Percentiles rank a stretch among this genome's conserved stretches.
phyloP scores from a whole-genome alignment of 1,139 yeast species.

The Debaryomyces sp. region DNA sequence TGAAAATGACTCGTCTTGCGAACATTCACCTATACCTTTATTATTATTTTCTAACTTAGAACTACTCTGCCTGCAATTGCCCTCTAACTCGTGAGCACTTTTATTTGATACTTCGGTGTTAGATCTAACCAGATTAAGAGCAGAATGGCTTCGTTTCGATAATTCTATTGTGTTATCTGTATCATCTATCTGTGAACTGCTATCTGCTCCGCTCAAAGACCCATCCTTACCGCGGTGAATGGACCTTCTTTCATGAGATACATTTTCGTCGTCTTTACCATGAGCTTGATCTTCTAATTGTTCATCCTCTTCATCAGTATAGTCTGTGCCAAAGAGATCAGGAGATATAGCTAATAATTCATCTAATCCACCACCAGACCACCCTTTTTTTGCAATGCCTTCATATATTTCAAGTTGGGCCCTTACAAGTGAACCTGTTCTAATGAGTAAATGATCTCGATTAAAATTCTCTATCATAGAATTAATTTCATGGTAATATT shows the following conservation, averaged over 20 bases:
- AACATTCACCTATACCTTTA: conserved; percentile 7
- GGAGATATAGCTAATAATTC: conserved; percentile 58
- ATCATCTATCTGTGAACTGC: conserved; percentile 9
- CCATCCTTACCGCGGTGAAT: conserved; percentile 10
- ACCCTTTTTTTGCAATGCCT: conserved; percentile 80
- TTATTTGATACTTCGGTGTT: neutral
- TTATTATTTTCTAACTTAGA: neutral
- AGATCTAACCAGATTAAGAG: neutral
- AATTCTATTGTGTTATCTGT: conserved; percentile 18
- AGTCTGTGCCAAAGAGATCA: conserved; percentile 41
- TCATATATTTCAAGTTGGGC: conserved; percentile 84
- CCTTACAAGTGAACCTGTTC: conserved; percentile 66
- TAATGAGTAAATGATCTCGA: conserved; percentile 52
- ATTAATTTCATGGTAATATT: conserved; percentile 69
- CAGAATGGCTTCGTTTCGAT: neutral
- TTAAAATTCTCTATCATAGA: conserved; percentile 44
- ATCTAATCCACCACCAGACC: conserved; percentile 87
- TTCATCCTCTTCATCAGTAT: conserved; percentile 22
- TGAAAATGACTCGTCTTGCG: conserved; percentile 34
- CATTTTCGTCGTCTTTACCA: neutral
- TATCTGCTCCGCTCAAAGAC: conserved; percentile 2
- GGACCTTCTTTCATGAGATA: neutral
- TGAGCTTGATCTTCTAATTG: conserved; percentile 15
- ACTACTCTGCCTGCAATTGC: neutral
- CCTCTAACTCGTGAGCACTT: neutral